Evolutionary conservation across 192 early-diverging fungal genomes (phyloP).

Genomic region (Gamsiella multidivaricata): DNA sequence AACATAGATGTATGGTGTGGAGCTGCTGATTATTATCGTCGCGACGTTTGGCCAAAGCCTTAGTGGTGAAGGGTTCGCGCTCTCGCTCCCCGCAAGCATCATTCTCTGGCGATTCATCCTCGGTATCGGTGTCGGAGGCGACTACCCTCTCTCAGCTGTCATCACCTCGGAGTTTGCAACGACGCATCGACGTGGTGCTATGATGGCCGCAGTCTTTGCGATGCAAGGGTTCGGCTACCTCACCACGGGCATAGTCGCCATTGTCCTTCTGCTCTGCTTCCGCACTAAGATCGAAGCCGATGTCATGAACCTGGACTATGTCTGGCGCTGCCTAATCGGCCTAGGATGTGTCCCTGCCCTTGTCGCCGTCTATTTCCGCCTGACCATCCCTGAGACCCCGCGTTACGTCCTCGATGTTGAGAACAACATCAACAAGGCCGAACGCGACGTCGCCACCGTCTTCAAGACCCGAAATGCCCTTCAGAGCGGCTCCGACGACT

Average conservation of each 20-base stretch:
- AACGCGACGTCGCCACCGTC: slow-evolving; percentile 35
- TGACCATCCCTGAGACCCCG: slow-evolving; percentile 93
- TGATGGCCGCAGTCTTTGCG: slow-evolving; percentile 86
- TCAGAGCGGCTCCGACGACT: slow-evolving; percentile 18
- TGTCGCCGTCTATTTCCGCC: slow-evolving; percentile 85
- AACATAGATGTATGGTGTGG: slow-evolving; percentile 86
- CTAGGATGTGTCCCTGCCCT: slow-evolving; percentile 83
- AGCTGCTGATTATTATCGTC: slow-evolving; percentile 92
- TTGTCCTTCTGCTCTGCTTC: slow-evolving; percentile 72
- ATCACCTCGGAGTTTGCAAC: slow-evolving; percentile 93
- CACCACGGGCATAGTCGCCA: slow-evolving; percentile 74
- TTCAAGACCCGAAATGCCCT: slow-evolving; percentile 40
- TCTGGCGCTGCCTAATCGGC: slow-evolving; percentile 86
- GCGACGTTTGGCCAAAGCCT: slow-evolving; percentile 85
- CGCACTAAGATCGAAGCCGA: slow-evolving; percentile 68
- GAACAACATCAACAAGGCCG: slow-evolving; percentile 44
- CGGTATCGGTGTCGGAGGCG: slow-evolving; percentile 94
- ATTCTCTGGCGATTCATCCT: slow-evolving; percentile 92
- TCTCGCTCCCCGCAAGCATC: slow-evolving; percentile 71
- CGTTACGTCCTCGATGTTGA: slow-evolving; percentile 70
- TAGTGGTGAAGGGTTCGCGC: slow-evolving; percentile 72
- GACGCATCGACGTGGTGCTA: slow-evolving; percentile 77
- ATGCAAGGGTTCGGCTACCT: slow-evolving; percentile 90
- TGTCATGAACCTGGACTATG: slow-evolving; percentile 75
- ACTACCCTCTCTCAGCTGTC: slow-evolving; percentile 71